These are phyloP conservation scores for Otatea glauca DNA, from an alignment of 176 grass and related monocot species.

Conservation along the genomic window DNA sequence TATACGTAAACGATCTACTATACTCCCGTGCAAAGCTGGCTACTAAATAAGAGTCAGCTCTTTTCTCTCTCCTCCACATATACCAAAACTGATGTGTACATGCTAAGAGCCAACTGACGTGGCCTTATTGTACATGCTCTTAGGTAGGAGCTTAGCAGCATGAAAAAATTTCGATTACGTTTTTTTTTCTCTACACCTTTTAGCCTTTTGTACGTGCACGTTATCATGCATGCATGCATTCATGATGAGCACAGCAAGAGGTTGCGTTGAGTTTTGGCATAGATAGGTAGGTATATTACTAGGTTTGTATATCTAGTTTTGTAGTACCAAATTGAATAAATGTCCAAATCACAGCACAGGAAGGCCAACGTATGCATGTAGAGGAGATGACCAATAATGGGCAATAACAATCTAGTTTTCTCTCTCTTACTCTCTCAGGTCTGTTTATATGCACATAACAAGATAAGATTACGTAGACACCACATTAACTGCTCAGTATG, in stretches of 20 bases:
- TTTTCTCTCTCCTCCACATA: too few relatives aligned
- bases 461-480: background rate
- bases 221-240: background rate
- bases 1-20: too few relatives aligned
- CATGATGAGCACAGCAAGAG: conserved; percentile 35
- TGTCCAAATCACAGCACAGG: background rate
- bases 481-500: background rate
- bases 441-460: background rate
- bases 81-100: too few relatives aligned
- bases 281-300: background rate
- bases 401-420: background rate
- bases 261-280: background rate
- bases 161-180: background rate
- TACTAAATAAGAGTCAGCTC: too few relatives aligned
- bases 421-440: background rate
- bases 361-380: background rate
- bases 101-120: too few relatives aligned
- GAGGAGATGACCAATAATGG: background rate
- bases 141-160: background rate
- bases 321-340: background rate
- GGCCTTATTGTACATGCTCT: too few relatives aligned
- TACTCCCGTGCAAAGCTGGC: too few relatives aligned
- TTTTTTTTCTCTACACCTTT: background rate
- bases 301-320: background rate
- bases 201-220: background rate